Evolutionary conservation across 2,329 filamentous ascomycete genomes (phyloP).

Genomic region (Metarhizium brunneum): DNA sequence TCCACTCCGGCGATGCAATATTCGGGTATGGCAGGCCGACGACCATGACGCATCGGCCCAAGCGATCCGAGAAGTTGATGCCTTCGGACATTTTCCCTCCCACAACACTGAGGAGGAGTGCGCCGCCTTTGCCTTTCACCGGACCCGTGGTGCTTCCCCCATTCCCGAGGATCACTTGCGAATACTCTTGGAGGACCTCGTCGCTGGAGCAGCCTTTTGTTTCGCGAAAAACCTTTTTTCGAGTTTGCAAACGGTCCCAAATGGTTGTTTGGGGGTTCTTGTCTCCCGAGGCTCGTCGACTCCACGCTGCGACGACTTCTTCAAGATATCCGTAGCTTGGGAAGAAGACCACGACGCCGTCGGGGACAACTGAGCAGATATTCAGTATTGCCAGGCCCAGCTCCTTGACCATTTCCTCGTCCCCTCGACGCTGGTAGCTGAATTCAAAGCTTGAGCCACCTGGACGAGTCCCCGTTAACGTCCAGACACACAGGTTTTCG

Average conservation of each 20-base stretch:
- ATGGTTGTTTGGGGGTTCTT: constrained; percentile 28
- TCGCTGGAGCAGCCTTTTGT: constrained; percentile 50
- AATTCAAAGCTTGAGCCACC: constrained; percentile 62
- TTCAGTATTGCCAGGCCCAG: constrained; percentile 66
- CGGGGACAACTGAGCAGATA: constrained; percentile 65
- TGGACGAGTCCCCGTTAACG: constrained; percentile 42
- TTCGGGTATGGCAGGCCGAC: constrained; percentile 92
- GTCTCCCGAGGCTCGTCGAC: constrained; percentile 23
- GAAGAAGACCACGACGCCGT: constrained; percentile 91
- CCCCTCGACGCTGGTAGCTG: constrained; percentile 68
- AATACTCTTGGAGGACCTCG: constrained; percentile 65
- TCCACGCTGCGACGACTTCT: constrained; percentile 57
- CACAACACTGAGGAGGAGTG: constrained; percentile 79
- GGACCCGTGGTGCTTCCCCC: background rate
- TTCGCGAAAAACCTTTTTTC: constrained; percentile 56
- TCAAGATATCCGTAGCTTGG: constrained; percentile 89
- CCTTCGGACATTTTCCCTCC: constrained; percentile 94
- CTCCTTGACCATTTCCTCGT: constrained; percentile 59
- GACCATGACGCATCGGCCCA: constrained; percentile 86
- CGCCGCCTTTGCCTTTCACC: constrained; percentile 45
- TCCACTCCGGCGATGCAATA: constrained; percentile 82
- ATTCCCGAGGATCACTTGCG: constrained; percentile 49
- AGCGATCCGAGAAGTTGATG: constrained; percentile 90
- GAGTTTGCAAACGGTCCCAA: constrained; percentile 48
- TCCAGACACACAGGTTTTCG: constrained; percentile 70